Evolutionary conservation across 163 green algal genomes (phyloP), one percentile per base, ranked within the genome.

Genomic region (Scenedesmus sp.): DNA sequence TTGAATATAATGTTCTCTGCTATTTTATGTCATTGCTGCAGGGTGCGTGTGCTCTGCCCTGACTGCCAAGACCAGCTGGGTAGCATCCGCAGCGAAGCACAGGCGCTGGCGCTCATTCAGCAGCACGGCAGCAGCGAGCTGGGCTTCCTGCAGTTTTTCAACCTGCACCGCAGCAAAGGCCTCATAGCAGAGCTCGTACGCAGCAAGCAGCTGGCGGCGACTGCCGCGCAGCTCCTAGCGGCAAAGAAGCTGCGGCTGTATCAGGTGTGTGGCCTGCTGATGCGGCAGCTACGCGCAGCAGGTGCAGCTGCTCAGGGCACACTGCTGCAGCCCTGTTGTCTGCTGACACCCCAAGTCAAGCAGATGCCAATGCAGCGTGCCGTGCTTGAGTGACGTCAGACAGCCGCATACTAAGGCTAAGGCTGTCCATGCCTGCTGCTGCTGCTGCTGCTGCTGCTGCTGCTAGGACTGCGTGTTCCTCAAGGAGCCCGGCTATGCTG

Each of bases 391-490:
- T 46, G 34, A 46, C 34, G 34, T 46, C 34, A 46, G 34, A 46
- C 34, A 46, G 34, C 34, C 34, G 34, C 34, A 46, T 46, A 46
- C 34, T 46, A 46, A 46, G 34, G 34, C 34, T 46, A 46, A 46
- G 34, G 34, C 34, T 46, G 34, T 70, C 2, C 18, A 16, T 70
- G 62, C 18, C 62, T 70, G 62, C 8, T 13, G 64, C 9, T 23
- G 10, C 20, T 20, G 10, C 10, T 73, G 64, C 66, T 64, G 8
- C 9, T 46, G n/a, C 74, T 83, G n/a, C 56, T 89, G 23, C 62
- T 87, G 64, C 18, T 94, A 97, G 94, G 94, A 96, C 92, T 96
- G 94, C 86, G 76, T 96, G 2, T 97, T 97, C 85, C 57, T 95
- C 0, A 97, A 97, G 92, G 87, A 96, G 77, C 94, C 96, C 0